A percentile compares a stretch with the other conserved stretches of the same genome.
These are phyloP conservation scores for Pythium oligandrum DNA, from an alignment of 352 stramenopile genomes.

Conservation along the genomic window DNA sequence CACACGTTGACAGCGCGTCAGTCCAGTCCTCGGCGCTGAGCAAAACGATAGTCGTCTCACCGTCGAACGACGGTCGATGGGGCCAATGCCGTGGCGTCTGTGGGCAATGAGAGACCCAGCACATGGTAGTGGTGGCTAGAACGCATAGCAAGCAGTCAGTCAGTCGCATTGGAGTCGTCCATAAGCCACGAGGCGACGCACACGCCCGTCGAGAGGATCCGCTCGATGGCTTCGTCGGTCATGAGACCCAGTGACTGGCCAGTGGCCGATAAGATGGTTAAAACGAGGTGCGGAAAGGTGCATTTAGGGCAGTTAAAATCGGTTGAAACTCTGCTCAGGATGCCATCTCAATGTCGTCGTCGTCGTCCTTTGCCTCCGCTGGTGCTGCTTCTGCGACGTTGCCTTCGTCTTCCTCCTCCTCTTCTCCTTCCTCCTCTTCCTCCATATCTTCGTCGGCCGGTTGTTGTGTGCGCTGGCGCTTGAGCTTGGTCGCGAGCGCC, in stretches of 20 bases:
- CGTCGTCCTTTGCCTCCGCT: background rate
- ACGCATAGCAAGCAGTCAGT: background rate
- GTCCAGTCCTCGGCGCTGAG: background rate
- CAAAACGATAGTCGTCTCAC: conserved; percentile 1
- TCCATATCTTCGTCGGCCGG: conserved; percentile 5
- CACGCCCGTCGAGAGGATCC: conserved; percentile 4
- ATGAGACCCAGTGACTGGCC: too few species aligned
- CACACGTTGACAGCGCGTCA: conserved; percentile 3
- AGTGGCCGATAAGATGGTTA: too few species aligned
- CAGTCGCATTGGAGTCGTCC: too few species aligned
- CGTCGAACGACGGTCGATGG: conserved; percentile 4
- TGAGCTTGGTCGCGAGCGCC: conserved; percentile 38
- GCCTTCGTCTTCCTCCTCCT: conserved; percentile 7
- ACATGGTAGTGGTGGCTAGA: conserved; percentile 25
- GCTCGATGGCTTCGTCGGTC: conserved; percentile 3
- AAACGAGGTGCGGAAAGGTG: too few species aligned
- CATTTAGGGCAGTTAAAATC: too few species aligned
- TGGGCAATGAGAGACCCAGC: conserved; percentile 11
- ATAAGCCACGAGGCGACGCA: too few species aligned
- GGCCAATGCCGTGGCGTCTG: conserved; percentile 1
- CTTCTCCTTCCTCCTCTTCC: conserved; percentile 3
- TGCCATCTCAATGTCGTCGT: background rate
- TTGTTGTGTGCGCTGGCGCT: conserved; percentile 20
- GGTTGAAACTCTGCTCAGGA: too few species aligned
- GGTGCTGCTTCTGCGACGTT: background rate